Evolutionary conservation across 306 rosid species (phyloP).

Genomic region (Acmispon strigosus): DNA sequence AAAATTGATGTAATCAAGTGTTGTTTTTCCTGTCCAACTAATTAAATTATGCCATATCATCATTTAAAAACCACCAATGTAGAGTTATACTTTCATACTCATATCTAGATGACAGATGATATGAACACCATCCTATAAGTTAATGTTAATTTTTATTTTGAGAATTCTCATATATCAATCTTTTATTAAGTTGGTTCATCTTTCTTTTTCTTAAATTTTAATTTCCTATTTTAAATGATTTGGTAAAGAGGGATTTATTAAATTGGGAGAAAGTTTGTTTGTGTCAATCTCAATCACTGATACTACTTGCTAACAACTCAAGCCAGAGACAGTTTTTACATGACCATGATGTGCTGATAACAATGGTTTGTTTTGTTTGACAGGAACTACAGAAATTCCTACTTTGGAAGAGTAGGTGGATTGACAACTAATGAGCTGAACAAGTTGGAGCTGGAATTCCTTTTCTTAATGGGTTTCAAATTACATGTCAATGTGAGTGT

Average conservation of each 20-base stretch:
- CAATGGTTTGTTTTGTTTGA: not conserved
- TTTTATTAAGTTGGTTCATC: not conserved
- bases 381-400: conserved; percentile 86
- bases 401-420: conserved; percentile 89
- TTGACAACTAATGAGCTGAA: conserved; percentile 65
- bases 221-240: not conserved
- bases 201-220: not conserved
- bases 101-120: no score
- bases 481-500: conserved; percentile 91
- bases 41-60: no score
- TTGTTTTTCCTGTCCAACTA: no score
- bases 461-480: conserved; percentile 80
- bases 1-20: no score
- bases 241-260: conserved; percentile 1
- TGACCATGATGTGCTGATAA: no score
- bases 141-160: no score
- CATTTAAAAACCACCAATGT: no score
- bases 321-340: not conserved
- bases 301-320: conserved; percentile 4
- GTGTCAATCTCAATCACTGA: conserved; percentile 1
- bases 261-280: not conserved
- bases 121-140: no score
- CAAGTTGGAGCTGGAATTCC: conserved; percentile 67
- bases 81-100: no score
- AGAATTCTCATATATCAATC: not conserved